Evolutionary conservation across 371 early-diverging fungal genomes (phyloP).

Genomic region (Circinella minor): DNA sequence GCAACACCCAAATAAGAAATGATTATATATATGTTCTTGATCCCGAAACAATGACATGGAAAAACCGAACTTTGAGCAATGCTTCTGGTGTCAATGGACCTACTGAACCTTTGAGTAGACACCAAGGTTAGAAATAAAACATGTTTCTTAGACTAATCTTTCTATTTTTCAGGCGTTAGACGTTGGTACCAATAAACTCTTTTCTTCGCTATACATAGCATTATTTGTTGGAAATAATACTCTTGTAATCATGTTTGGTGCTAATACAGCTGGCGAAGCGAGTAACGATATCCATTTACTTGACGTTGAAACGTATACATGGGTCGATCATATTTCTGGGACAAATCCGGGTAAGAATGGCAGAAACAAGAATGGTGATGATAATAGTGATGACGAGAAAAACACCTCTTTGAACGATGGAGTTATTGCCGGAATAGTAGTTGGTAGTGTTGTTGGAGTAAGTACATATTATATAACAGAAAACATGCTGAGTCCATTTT

Average conservation of each 20-base stretch:
- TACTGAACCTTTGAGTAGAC: background rate
- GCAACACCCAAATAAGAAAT: background rate
- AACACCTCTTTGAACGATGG: background rate
- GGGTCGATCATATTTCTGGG: background rate
- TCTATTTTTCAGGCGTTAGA: too few relatives aligned
- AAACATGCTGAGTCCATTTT: too few relatives aligned
- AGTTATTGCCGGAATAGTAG: background rate
- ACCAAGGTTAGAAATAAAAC: background rate
- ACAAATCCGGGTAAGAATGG: background rate
- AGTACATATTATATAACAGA: background rate
- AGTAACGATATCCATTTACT: background rate
- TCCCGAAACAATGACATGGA: conserved; percentile 2
- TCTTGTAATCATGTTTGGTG: too few relatives aligned
- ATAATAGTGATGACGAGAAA: background rate
- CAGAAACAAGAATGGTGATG: background rate
- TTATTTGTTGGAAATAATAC: too few relatives aligned
- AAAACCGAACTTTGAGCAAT: background rate
- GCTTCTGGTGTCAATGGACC: background rate
- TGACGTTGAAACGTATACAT: background rate
- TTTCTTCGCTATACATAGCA: too few relatives aligned
- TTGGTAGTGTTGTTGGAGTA: background rate
- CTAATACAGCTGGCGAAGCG: too few relatives aligned
- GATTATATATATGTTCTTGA: background rate
- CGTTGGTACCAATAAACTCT: too few relatives aligned
- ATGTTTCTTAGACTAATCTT: background rate